Conservation (phyloP, 2,329 filamentous ascomycete genomes). For the Aspergillus costaricaensis region DNA sequence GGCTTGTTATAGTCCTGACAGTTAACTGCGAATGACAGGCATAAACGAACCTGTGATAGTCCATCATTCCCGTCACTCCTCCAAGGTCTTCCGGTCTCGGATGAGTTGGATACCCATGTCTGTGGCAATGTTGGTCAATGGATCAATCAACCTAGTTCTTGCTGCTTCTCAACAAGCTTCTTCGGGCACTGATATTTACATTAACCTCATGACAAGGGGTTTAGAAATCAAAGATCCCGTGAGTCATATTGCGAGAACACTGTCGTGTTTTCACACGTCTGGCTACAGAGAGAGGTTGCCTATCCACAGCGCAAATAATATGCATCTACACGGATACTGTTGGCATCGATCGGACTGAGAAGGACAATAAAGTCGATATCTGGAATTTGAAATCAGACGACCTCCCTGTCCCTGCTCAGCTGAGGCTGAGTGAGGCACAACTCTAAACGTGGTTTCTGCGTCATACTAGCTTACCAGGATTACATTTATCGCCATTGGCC, state of each 20-base stretch:
- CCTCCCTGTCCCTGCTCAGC: neutral
- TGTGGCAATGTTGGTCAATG: neutral
- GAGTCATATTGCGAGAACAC: neutral
- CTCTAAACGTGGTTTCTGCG: slow-evolving; percentile 13
- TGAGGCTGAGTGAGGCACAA: slow-evolving; percentile 15
- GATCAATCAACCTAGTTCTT: neutral
- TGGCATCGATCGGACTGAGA: neutral
- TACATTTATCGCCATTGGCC: slow-evolving; percentile 6
- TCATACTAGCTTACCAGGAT: slow-evolving; percentile 11
- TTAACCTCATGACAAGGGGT: slow-evolving; percentile 2
- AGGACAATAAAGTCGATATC: neutral
- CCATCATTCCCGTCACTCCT: slow-evolving; percentile 1
- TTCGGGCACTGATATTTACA: slow-evolving; percentile 10
- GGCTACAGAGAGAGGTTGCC: neutral
- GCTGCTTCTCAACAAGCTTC: slow-evolving; percentile 9
- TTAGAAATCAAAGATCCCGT: neutral
- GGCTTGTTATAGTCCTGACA: neutral
- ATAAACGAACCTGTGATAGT: neutral
- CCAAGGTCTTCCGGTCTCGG: slow-evolving; percentile 14
- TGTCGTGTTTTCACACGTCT: neutral
- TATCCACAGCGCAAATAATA: neutral
- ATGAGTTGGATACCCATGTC: neutral
- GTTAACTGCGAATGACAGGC: neutral
- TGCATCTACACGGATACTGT: neutral
- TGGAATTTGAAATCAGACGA: slow-evolving; percentile 1